Conservation (phyloP, 1,139 yeast genomes). For the Maudiozyma humilis region DNA sequence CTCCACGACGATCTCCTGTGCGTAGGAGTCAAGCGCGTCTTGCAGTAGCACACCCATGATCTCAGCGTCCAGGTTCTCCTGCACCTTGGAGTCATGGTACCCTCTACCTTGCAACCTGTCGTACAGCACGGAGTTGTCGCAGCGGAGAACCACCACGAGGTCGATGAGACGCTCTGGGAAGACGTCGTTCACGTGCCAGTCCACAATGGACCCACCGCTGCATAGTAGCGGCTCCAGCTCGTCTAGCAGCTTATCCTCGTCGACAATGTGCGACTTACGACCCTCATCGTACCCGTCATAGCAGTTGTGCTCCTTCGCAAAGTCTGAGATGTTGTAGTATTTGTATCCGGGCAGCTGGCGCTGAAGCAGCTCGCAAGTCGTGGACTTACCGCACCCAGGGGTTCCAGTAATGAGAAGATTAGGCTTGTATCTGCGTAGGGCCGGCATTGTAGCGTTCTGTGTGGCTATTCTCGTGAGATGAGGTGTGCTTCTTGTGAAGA, state of each 20-base stretch:
- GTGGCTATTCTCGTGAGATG: background rate
- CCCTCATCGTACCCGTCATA: constrained; percentile 80
- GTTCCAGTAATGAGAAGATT: constrained; percentile 92
- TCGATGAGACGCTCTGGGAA: constrained; percentile 92
- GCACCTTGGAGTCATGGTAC: constrained; percentile 71
- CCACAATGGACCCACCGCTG: constrained; percentile 78
- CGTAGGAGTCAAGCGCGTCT: constrained; percentile 81
- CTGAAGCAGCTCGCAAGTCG: constrained; percentile 63
- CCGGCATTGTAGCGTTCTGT: constrained; percentile 9
- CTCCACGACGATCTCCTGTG: constrained; percentile 72
- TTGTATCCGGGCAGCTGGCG: constrained; percentile 43
- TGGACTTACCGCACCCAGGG: constrained; percentile 94
- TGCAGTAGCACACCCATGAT: constrained; percentile 87
- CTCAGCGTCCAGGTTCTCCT: constrained; percentile 91
- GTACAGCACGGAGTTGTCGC: constrained; percentile 61
- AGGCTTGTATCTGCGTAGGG: constrained; percentile 37
- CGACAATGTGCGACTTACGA: constrained; percentile 80
- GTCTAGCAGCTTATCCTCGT: constrained; percentile 82
- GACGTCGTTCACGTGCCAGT: constrained; percentile 96
- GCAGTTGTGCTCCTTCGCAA: constrained; percentile 71
- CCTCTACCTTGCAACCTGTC: constrained; percentile 70
- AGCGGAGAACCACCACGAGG: constrained; percentile 77
- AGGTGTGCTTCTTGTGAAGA: background rate
- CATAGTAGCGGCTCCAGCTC: constrained; percentile 69
- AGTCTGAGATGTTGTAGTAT: constrained; percentile 67